A percentile compares a stretch with the other conserved stretches of the same genome.
Conservation (phyloP, 768 basidiomycete species). For the Suillus lakei region DNA sequence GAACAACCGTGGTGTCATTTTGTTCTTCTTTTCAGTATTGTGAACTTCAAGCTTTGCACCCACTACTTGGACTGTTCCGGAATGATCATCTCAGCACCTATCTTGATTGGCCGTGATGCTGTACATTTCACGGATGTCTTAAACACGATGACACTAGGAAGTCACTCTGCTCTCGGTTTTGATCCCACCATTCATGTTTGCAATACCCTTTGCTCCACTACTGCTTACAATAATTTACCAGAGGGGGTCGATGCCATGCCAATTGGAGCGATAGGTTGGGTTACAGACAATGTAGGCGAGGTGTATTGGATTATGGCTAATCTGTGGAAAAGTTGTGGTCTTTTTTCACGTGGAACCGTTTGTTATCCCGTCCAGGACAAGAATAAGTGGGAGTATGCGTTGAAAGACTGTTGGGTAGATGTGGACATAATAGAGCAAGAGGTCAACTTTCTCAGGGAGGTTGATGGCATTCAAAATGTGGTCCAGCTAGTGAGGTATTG, state of each 20-base stretch:
- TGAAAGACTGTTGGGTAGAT: background rate
- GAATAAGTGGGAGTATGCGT: too few species aligned
- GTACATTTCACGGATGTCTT: background rate
- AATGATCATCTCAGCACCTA: background rate
- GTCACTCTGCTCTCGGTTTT: background rate
- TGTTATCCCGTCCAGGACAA: background rate
- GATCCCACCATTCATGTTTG: conserved; percentile 3
- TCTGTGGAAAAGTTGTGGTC: background rate
- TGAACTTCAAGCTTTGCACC: background rate
- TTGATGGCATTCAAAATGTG: background rate
- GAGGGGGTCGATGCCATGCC: background rate
- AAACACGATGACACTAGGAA: background rate
- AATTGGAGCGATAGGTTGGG: background rate
- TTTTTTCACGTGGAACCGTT: background rate
- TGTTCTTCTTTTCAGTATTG: background rate
- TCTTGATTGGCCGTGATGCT: rapidly evolving
- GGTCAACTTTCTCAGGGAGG: background rate
- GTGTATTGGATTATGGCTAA: background rate
- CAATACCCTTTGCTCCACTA: background rate
- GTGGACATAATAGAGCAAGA: background rate
- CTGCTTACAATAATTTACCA: background rate
- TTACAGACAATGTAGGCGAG: background rate
- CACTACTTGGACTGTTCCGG: background rate
- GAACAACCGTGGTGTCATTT: background rate
- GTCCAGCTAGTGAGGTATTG: background rate